Percentiles rank a stretch among this genome's conserved stretches.
Evolutionary conservation across 192 early-diverging fungal genomes (phyloP).

Genomic region (Globomyces pollinis-pini): DNA sequence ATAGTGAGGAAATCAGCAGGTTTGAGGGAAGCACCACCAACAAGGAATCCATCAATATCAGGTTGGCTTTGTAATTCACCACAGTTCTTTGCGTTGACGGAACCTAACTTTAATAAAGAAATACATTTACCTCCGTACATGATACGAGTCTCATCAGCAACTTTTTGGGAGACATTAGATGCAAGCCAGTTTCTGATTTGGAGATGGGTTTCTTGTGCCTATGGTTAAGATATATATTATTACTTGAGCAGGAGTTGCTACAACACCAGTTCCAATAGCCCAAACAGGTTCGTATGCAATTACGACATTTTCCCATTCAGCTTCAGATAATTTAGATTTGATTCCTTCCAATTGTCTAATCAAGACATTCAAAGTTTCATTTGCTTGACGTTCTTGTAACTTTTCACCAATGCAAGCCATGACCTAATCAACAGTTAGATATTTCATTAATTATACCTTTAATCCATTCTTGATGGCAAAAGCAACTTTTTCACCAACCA

Average conservation of each 20-base stretch:
- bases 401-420: slow-evolving; percentile 96
- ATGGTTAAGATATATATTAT: too few species aligned
- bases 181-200: slow-evolving; percentile 82
- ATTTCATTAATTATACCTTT: too few species aligned
- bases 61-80: slow-evolving; percentile 69
- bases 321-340: slow-evolving; percentile 24
- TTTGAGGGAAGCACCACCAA: slow-evolving; percentile 97
- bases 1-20: slow-evolving; percentile 43
- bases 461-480: slow-evolving; percentile 82
- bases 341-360: slow-evolving; percentile 86
- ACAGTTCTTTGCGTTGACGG: slow-evolving; percentile 84
- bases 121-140: slow-evolving; percentile 93
- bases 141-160: slow-evolving; percentile 86
- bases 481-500: slow-evolving; percentile 83
- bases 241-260: slow-evolving; percentile 79
- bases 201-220: slow-evolving; percentile 95
- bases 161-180: slow-evolving; percentile 72
- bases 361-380: slow-evolving; percentile 77
- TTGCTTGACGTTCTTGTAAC: slow-evolving; percentile 86
- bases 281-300: slow-evolving; percentile 99
- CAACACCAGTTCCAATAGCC: slow-evolving; percentile 99
- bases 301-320: slow-evolving; percentile 89
- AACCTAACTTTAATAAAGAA: too few species aligned
- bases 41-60: slow-evolving; percentile 98
- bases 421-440: too few species aligned